Evolutionary conservation across 2,329 filamentous ascomycete genomes (phyloP), one percentile per base, ranked within the genome.

Genomic region (Apiospora pterosperma): DNA sequence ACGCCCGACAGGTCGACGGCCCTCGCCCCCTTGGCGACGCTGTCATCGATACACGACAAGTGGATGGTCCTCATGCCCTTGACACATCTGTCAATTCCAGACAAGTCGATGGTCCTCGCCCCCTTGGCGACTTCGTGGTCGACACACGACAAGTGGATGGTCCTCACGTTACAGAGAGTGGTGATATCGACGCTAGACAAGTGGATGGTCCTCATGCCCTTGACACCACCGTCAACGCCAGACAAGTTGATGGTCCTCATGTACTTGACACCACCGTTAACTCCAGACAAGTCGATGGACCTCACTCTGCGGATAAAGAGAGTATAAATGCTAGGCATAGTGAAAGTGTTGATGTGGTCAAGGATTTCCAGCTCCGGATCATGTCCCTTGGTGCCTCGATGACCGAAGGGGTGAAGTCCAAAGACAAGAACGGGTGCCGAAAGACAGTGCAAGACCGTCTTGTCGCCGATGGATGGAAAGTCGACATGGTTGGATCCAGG

Each of bases 401-500:
- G n/a, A 48, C 58, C 1, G 58, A 34, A 23, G 63, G 63, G 10
- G 42, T 52, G 19, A 14, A 36, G 11, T 62, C 63, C 12, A n/a
- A 10, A 12, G 63, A 64, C 28, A 36, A 16, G 3, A 62, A 59
- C 21, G 41, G 42, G 60, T 64, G 36, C 39, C 63, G 63, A 7
- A 31, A 42, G 44, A 36, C 44, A 34, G 23, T 62, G 5, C 31
- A 36, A 5, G 59, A 64, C 16, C 34, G 28, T 10, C 34, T 64
- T 36, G 28, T 41, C 5, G 16, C 10, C 5, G 38, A 19, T 58
- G 63, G 63, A 2, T 64, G 63, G 63, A 41, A 34, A 21, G 63
- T 64, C 10, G 25, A 64, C 19, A 64, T 64, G 63, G 63, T 64
- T 23, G 63, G 63, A 6, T 59, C 44, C 16, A 64, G 58, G 36